Base-by-base conservation (phyloP, 352 stramenopile species). In the Phytophthora pinifolia region DNA sequence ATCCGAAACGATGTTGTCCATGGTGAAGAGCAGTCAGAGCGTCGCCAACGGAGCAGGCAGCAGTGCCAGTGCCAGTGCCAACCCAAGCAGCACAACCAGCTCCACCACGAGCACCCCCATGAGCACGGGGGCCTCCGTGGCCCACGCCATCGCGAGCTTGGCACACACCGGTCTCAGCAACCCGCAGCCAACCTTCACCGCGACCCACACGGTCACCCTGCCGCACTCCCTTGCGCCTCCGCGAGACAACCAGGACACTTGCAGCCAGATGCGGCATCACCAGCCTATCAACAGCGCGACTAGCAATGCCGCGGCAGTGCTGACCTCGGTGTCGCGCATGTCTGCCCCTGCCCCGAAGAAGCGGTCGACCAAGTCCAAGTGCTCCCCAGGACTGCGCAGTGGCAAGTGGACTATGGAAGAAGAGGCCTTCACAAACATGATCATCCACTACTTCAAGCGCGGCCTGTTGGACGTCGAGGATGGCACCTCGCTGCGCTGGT, bases 311-410 rank as follows among this genome's bases (percentile, higher is more conserved):
- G 51, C 55, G 25, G 46, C 50, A 14, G 48, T 70, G 35, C 51
- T 67, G 7, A 64, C 62, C 1, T 63, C 62, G 7, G 62, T 67
- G 1, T 63, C 62, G 52, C 57, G 50, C 9, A 32, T 51, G 46
- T 25, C 36, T 29, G 14, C 20, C 7, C 20, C 43, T 17, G 43
- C 46, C 18, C 69, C 62, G 2, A 76, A 87, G 56, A 94, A 94
- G 61, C 76, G 84, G 1, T 94, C 84, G 20, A 94, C 84, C 41
- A 94, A 92, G 62, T 92, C 80, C 56, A 94, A 94, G 67, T 92
- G 82, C 39, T 74, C 82, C 6, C 84, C 84, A 0, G 84, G 84
- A 2, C 65, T 94, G 17, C 82, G 84, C 20, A 92, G 80, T 27
- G 84, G 84, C 62, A 94, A 94, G 64, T 95, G 85, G 85, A 95